Evolutionary conservation across 2,329 filamentous ascomycete species (phyloP).

Genomic region (Xylaria sp.): DNA sequence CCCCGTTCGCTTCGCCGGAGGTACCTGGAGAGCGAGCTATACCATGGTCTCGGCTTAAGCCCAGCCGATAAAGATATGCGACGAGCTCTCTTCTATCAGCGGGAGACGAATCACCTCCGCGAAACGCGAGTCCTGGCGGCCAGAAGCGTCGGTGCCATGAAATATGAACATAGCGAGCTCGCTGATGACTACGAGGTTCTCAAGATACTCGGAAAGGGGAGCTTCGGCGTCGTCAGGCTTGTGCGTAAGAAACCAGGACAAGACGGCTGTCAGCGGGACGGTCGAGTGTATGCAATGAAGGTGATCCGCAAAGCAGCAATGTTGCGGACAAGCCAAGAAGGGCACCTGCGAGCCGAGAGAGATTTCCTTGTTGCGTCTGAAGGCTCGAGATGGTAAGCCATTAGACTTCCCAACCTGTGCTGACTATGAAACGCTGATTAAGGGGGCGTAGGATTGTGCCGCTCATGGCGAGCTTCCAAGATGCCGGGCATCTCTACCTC

Average conservation of each 20-base stretch:
- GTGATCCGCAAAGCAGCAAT: conserved; percentile 94
- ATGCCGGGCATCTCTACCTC: conserved; percentile 81
- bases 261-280: background rate
- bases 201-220: conserved; percentile 87
- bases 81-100: conserved; percentile 64
- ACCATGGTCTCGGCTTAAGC: conserved; percentile 57
- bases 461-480: conserved; percentile 87
- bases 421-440: conserved; percentile 6
- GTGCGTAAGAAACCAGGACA: conserved; percentile 67
- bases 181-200: conserved; percentile 77
- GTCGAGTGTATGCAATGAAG: conserved; percentile 90
- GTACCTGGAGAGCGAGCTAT: conserved; percentile 68
- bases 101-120: conserved; percentile 77
- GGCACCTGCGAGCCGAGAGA: conserved; percentile 86
- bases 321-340: conserved; percentile 89
- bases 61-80: conserved; percentile 58
- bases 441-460: conserved; percentile 72
- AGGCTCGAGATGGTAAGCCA: conserved; percentile 74
- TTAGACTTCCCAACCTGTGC: background rate
- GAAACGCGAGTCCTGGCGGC: conserved; percentile 73
- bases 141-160: conserved; percentile 52
- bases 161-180: conserved; percentile 54
- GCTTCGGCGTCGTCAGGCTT: conserved; percentile 89
- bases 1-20: conserved; percentile 66
- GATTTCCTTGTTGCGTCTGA: conserved; percentile 91